Percentiles rank a stretch among this genome's conserved stretches.
phyloP scores from a whole-genome alignment of 129 eudicot species.

The Centrapalus pauciflorus region DNA sequence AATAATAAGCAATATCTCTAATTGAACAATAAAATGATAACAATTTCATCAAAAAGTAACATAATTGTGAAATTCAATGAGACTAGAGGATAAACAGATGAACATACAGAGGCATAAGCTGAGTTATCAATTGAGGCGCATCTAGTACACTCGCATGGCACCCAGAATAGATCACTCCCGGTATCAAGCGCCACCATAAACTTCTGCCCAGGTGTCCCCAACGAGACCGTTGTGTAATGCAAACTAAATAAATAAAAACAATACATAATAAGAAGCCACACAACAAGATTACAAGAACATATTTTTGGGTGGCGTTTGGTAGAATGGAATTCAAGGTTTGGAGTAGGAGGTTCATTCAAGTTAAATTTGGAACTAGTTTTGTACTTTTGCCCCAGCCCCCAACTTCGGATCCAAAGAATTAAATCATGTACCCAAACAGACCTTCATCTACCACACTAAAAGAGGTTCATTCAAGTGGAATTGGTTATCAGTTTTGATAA shows the following conservation, averaged over 20 bases:
- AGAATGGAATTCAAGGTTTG: neutral
- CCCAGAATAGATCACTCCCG: conserved; percentile 95
- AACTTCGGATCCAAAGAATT: too few relatives aligned
- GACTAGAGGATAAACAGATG: neutral
- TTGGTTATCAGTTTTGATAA: too few relatives aligned
- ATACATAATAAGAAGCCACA: neutral
- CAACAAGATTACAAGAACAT: neutral
- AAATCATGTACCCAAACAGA: too few relatives aligned
- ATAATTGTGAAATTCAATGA: neutral
- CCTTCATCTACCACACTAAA: too few relatives aligned
- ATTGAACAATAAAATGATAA: too few relatives aligned
- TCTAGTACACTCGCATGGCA: conserved; percentile 73
- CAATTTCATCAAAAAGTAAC: too few relatives aligned
- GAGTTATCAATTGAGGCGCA: conserved; percentile 62
- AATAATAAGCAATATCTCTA: too few relatives aligned
- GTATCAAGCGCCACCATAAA: conserved; percentile 96
- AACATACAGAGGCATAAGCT: conserved; percentile 58
- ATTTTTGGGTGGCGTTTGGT: neutral
- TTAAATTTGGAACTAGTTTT: neutral
- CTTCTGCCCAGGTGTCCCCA: conserved; percentile 87
- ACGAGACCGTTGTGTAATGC: conserved; percentile 80
- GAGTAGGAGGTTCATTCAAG: neutral
- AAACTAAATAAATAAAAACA: conserved; percentile 45
- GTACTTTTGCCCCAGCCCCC: too few relatives aligned
- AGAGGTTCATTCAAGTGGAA: too few relatives aligned